These are phyloP conservation scores for Evansstolkia leycettana DNA, from an alignment of 495 filamentous ascomycete species.

Conservation along the genomic window DNA sequence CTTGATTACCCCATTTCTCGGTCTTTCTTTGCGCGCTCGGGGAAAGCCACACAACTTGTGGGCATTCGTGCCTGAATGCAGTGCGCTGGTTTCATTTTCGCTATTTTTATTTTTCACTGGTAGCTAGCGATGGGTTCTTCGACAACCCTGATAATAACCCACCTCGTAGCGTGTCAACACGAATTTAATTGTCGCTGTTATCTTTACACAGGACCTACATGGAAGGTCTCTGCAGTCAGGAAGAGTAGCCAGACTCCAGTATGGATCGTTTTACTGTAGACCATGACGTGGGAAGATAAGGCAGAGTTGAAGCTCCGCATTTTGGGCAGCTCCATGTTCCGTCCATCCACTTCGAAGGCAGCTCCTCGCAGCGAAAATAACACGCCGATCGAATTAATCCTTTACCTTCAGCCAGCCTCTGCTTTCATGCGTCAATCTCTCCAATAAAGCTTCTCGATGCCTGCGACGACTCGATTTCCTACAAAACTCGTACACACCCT, in stretches of 20 bases:
- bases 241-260: no score
- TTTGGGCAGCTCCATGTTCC: no score
- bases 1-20: constrained; percentile 27
- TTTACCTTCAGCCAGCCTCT: no score
- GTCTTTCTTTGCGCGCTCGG: constrained; percentile 10
- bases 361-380: no score
- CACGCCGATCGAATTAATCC: no score
- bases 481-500: constrained; percentile 25
- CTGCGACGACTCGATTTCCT: constrained; percentile 19
- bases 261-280: no score
- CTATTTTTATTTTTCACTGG: constrained; percentile 29
- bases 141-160: constrained; percentile 37
- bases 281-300: no score
- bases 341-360: not conserved
- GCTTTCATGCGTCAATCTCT: no score
- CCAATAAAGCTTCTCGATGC: constrained; percentile 15
- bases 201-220: no score
- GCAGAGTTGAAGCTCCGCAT: no score
- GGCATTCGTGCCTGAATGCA: constrained; percentile 5
- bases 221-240: no score
- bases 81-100: constrained; percentile 6
- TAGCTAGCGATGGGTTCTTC: constrained; percentile 39
- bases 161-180: constrained; percentile 28
- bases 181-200: constrained; percentile 14
- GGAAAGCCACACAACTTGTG: constrained; percentile 4